Percentiles rank a stretch among this genome's conserved stretches.
Evolutionary conservation across 129 eudicot species (phyloP).

Genomic region (Lonicera japonica): DNA sequence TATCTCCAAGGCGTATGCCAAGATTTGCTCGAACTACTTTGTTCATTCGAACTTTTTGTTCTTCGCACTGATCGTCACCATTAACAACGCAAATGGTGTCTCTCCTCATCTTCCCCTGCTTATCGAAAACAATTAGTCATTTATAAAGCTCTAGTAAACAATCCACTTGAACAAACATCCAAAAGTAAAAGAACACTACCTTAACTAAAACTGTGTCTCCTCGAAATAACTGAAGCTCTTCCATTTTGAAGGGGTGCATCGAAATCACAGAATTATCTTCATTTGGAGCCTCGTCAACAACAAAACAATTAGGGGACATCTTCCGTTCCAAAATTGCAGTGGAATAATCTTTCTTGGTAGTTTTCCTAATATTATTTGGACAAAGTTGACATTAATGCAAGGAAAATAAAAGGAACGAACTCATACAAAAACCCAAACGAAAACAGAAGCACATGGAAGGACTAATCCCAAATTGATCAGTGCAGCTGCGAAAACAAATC

Average conservation of each 20-base stretch:
- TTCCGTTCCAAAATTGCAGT: slow-evolving; percentile 42
- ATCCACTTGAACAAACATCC: neutral
- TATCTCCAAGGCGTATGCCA: slow-evolving; percentile 32
- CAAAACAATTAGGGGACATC: slow-evolving; percentile 33
- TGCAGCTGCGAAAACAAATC: neutral
- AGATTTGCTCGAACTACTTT: slow-evolving; percentile 30
- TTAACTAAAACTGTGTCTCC: slow-evolving; percentile 39
- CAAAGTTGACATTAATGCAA: neutral
- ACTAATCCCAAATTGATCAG: neutral
- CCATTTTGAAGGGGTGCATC: slow-evolving; percentile 38
- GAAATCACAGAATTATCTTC: slow-evolving; percentile 46
- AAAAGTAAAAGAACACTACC: slow-evolving; percentile 9
- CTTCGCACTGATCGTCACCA: slow-evolving; percentile 28
- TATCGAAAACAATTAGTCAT: neutral
- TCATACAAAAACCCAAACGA: neutral
- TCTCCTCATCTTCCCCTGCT: slow-evolving; percentile 37
- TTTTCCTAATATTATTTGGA: slow-evolving; percentile 20
- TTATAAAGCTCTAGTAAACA: neutral
- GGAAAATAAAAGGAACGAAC: neutral
- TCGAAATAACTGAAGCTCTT: slow-evolving; percentile 33
- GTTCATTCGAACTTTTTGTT: slow-evolving; percentile 27
- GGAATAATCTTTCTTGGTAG: slow-evolving; percentile 26
- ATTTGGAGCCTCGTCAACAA: slow-evolving; percentile 38
- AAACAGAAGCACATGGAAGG: neutral
- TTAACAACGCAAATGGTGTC: slow-evolving; percentile 30